phyloP scores from a whole-genome alignment of 352 stramenopile genomes.

The Phytophthora hibernalis region DNA sequence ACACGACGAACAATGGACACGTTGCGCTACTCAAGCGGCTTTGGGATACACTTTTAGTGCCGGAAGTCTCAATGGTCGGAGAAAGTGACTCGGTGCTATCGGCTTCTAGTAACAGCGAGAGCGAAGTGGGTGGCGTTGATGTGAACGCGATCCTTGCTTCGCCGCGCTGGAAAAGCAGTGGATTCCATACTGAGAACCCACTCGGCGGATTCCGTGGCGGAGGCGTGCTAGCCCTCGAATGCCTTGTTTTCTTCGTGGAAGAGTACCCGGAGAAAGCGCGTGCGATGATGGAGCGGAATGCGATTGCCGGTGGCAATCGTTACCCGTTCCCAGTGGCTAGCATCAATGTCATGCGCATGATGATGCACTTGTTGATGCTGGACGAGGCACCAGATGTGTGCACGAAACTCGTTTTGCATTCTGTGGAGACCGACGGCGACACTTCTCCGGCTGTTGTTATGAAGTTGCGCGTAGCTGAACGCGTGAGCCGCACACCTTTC shows the following conservation, averaged over 20 bases:
- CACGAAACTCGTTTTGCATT: slow-evolving; percentile 79
- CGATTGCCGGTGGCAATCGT: slow-evolving; percentile 69
- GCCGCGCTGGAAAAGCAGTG: slow-evolving; percentile 68
- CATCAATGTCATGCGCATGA: slow-evolving; percentile 90
- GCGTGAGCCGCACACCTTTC: slow-evolving; percentile 82
- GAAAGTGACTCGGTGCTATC: slow-evolving; percentile 26
- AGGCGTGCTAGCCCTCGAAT: slow-evolving; percentile 76
- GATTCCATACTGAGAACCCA: slow-evolving; percentile 84
- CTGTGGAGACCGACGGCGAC: slow-evolving; percentile 33
- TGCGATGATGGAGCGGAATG: slow-evolving; percentile 84
- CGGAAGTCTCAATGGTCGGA: slow-evolving; percentile 35
- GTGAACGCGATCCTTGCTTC: slow-evolving; percentile 63
- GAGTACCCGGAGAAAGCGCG: slow-evolving; percentile 80
- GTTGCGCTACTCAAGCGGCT: slow-evolving; percentile 71
- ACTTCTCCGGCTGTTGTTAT: slow-evolving; percentile 60
- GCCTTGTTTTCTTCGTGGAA: slow-evolving; percentile 77
- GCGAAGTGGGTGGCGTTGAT: slow-evolving; percentile 44
- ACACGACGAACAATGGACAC: slow-evolving; percentile 58
- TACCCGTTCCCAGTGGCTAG: slow-evolving; percentile 86
- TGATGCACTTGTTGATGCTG: slow-evolving; percentile 85
- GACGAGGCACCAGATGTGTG: slow-evolving; percentile 72
- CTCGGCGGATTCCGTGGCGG: slow-evolving; percentile 81
- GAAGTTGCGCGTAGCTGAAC: slow-evolving; percentile 77
- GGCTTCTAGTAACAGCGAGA: slow-evolving; percentile 29
- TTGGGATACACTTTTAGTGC: slow-evolving; percentile 63